Evolutionary conservation across 176 grass and related monocot species (phyloP).

Genomic region (Juncus inflexus): DNA sequence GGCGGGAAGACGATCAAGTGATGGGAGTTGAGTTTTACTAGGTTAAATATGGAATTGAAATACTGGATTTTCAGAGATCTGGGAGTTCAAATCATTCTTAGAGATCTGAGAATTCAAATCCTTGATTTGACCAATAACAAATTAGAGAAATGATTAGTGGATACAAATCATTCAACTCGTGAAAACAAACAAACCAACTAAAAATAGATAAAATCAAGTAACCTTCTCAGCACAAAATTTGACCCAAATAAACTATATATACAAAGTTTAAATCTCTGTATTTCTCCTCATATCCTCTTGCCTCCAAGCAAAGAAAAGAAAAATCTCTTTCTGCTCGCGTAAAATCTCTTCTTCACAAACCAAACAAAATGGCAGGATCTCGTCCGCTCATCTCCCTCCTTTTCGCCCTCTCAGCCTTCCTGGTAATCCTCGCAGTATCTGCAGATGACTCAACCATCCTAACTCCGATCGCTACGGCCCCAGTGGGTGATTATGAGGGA

Average conservation of each 20-base stretch:
- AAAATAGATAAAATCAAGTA: too few relatives aligned
- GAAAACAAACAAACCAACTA: too few relatives aligned
- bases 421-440: neutral
- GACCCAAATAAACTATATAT: slow-evolving; percentile 10
- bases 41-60: too few relatives aligned
- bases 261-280: slow-evolving; percentile 2
- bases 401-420: neutral
- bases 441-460: slow-evolving; percentile 18
- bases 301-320: slow-evolving; percentile 11
- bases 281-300: neutral
- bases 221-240: too few relatives aligned
- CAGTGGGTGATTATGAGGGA: slow-evolving; percentile 7
- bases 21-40: too few relatives aligned
- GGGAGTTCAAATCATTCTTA: too few relatives aligned
- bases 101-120: too few relatives aligned
- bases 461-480: slow-evolving; percentile 8
- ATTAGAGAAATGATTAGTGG: too few relatives aligned
- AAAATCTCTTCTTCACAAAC: neutral
- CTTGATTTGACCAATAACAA: too few relatives aligned
- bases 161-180: too few relatives aligned
- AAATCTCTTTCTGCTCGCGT: neutral
- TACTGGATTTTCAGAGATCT: too few relatives aligned
- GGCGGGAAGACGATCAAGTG: too few relatives aligned
- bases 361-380: slow-evolving; percentile 19
- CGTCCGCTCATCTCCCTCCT: neutral